A percentile compares a stretch with the other conserved stretches of the same genome.
Conservation (phyloP, 192 early-diverging fungal genomes). For the Entomortierella chlamydospora region DNA sequence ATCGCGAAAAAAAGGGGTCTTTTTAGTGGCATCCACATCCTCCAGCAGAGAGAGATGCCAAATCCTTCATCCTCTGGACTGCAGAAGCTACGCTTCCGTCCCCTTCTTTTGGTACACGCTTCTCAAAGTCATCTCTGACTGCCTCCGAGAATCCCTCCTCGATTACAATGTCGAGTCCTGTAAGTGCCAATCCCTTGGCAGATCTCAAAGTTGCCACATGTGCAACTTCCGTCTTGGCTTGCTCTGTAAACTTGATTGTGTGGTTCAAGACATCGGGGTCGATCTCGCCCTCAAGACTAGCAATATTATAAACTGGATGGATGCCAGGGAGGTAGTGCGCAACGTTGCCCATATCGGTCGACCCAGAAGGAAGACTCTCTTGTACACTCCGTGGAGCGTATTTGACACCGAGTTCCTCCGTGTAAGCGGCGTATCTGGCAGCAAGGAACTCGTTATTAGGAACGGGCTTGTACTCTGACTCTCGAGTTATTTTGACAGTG, state of each 20-base stretch:
- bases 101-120: slow-evolving; percentile 17
- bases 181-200: slow-evolving; percentile 65
- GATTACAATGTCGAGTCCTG: slow-evolving; percentile 59
- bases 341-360: slow-evolving; percentile 28
- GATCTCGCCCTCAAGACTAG: slow-evolving; percentile 55
- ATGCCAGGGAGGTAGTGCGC: slow-evolving; percentile 31
- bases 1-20: no score
- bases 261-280: slow-evolving; percentile 70
- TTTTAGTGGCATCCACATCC: slow-evolving; percentile 32
- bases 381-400: slow-evolving; percentile 15
- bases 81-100: background rate
- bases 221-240: slow-evolving; percentile 66
- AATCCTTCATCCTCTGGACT: slow-evolving; percentile 1
- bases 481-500: slow-evolving; percentile 64
- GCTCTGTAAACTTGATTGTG: slow-evolving; percentile 70
- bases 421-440: slow-evolving; percentile 24
- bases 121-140: slow-evolving; percentile 54
- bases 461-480: slow-evolving; percentile 68
- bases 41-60: slow-evolving; percentile 6
- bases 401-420: slow-evolving; percentile 22
- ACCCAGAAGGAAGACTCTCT: slow-evolving; percentile 16
- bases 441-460: slow-evolving; percentile 57
- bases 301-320: slow-evolving; percentile 37
- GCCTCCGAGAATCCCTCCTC: slow-evolving; percentile 60
- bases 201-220: slow-evolving; percentile 66